These are phyloP conservation scores for Iodosphaeria phyllophila DNA, from an alignment of 2,329 filamentous ascomycete species.

Conservation along the genomic window DNA sequence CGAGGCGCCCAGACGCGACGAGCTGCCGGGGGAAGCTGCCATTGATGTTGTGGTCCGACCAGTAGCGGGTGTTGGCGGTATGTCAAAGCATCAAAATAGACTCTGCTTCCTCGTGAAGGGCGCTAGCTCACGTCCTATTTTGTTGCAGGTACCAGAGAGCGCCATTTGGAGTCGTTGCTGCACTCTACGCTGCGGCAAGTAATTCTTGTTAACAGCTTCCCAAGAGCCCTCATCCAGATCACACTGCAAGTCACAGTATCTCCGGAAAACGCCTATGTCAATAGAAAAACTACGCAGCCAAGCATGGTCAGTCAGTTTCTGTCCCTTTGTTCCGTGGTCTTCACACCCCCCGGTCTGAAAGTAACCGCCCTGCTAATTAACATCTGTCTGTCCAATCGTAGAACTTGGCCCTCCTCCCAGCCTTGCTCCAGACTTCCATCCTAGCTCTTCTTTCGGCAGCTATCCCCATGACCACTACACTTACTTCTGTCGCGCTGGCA, in stretches of 20 bases:
- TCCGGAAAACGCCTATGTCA: conserved; percentile 48
- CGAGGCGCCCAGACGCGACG: conserved; percentile 74
- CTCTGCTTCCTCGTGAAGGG: conserved; percentile 3
- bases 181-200: conserved; percentile 55
- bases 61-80: conserved; percentile 65
- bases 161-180: conserved; percentile 64
- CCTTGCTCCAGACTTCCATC: conserved; percentile 62
- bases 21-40: conserved; percentile 77
- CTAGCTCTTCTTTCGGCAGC: conserved; percentile 66
- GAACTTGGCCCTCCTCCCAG: conserved; percentile 65
- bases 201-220: conserved; percentile 57
- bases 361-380: conserved; percentile 4
- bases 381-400: conserved; percentile 14
- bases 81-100: conserved; percentile 13
- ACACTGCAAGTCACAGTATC: conserved; percentile 57
- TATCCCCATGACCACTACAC: conserved; percentile 58
- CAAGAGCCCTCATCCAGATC: conserved; percentile 60
- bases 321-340: no score
- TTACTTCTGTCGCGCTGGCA: conserved; percentile 46
- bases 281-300: conserved; percentile 39
- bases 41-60: conserved; percentile 84
- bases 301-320: conserved; percentile 32
- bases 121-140: conserved; percentile 6
- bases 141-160: conserved; percentile 45
- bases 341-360: not conserved